These are phyloP conservation scores for Lineolata rhizophorae DNA, from an alignment of 495 filamentous ascomycete species.

Conservation along the genomic window DNA sequence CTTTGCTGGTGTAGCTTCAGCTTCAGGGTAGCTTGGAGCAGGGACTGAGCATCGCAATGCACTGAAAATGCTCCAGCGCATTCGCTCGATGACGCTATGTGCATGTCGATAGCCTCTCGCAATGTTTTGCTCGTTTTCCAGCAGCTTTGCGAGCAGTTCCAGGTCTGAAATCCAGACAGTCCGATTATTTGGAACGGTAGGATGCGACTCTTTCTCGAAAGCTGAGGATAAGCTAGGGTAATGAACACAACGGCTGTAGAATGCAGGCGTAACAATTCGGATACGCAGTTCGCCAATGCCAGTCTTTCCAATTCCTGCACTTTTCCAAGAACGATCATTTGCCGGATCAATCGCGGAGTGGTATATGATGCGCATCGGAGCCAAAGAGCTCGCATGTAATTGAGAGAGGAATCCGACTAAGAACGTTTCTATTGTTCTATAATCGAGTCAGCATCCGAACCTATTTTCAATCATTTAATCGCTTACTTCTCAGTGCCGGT, in stretches of 20 bases:
- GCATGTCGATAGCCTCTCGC: not conserved
- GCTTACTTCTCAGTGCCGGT: conserved; percentile 21
- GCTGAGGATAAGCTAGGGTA: conserved; percentile 28
- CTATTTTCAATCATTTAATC: too few relatives aligned
- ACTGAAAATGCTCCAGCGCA: not conserved
- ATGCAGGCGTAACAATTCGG: conserved; percentile 31
- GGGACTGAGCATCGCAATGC: not conserved
- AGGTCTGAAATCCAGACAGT: conserved; percentile 29
- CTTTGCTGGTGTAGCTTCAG: not conserved
- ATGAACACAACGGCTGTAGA: conserved; percentile 35
- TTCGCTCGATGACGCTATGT: not conserved
- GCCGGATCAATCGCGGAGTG: conserved; percentile 14
- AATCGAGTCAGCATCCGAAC: too few relatives aligned
- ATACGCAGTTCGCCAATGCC: conserved; percentile 19
- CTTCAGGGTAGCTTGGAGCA: not conserved
- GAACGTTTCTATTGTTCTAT: conserved; percentile 26
- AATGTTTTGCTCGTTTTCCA: conserved; percentile 2
- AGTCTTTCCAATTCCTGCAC: conserved; percentile 3
- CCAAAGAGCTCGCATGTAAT: conserved; percentile 20
- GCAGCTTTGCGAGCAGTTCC: conserved; percentile 17
- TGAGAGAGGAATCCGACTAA: conserved; percentile 29
- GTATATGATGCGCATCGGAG: conserved; percentile 26
- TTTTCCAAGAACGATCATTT: conserved; percentile 8
- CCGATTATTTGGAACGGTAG: conserved; percentile 20
- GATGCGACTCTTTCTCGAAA: conserved; percentile 24